These are phyloP conservation scores for Tetrapisispora nanseiensis DNA, from an alignment of 805 yeast genomes.

Conservation along the genomic window DNA sequence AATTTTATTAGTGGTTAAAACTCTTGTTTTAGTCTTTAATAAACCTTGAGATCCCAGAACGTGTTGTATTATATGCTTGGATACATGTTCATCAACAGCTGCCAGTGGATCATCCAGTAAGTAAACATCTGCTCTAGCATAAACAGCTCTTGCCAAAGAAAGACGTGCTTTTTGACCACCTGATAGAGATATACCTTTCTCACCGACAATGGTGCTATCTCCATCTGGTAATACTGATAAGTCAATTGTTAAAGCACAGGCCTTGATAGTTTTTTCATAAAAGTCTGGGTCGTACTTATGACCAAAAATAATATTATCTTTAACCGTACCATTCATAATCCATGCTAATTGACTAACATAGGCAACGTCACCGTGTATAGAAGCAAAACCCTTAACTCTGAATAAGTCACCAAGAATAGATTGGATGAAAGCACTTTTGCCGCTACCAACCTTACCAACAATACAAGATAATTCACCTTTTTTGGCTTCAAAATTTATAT, in stretches of 20 bases:
- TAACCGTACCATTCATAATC: conserved; percentile 92
- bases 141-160: conserved; percentile 90
- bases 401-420: conserved; percentile 75
- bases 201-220: conserved; percentile 89
- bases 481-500: conserved; percentile 51
- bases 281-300: conserved; percentile 72
- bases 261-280: conserved; percentile 69
- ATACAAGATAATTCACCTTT: conserved; percentile 78
- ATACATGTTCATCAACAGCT: conserved; percentile 97
- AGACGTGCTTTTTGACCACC: conserved; percentile 98
- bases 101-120: conserved; percentile 86
- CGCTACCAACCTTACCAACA: conserved; percentile 85
- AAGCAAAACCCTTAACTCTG: conserved; percentile 62
- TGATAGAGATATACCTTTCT: conserved; percentile 89
- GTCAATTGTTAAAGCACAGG: conserved; percentile 82
- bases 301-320: conserved; percentile 87
- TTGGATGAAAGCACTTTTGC: conserved; percentile 76
- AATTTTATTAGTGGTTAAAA: conserved; percentile 81
- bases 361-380: conserved; percentile 68
- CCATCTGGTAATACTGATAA: conserved; percentile 76
- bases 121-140: conserved; percentile 86
- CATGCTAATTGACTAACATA: conserved; percentile 92
- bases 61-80: conserved; percentile 70
- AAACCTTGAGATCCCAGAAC: conserved; percentile 79
- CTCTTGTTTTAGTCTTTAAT: conserved; percentile 59